phyloP scores from a whole-genome alignment of 352 stramenopile genomes.

The Aphanomyces cochlioides region DNA sequence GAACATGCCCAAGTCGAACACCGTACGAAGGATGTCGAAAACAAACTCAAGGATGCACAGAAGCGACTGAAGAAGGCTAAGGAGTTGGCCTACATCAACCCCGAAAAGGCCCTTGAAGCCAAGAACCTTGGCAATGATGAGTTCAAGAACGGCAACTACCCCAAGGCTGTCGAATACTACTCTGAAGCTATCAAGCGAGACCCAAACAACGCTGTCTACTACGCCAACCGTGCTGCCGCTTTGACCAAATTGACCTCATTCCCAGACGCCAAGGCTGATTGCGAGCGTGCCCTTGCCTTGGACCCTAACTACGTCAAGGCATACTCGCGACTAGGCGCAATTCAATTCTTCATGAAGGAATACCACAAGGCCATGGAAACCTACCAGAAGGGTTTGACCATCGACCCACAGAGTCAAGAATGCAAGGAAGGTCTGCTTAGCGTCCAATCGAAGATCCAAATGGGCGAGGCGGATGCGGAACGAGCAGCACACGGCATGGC shows the following conservation, averaged over 20 bases:
- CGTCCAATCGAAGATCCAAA: constrained; percentile 92
- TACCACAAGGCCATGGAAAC: constrained; percentile 98
- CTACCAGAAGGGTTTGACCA: constrained; percentile 93
- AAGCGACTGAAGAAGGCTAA: constrained; percentile 94
- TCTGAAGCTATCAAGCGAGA: constrained; percentile 99
- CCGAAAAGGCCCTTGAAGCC: constrained; percentile 94
- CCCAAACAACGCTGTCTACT: constrained; percentile 96
- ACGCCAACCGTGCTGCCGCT: constrained; percentile 97
- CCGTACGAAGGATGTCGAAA: constrained; percentile 90
- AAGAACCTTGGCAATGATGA: constrained; percentile 98
- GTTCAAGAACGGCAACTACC: constrained; percentile 96
- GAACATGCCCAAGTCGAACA: constrained; percentile 85
- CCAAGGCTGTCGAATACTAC: constrained; percentile 91
- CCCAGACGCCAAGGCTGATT: constrained; percentile 87
- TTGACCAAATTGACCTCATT: constrained; percentile 98
- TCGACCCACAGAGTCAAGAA: constrained; percentile 94
- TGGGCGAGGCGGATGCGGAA: constrained; percentile 94
- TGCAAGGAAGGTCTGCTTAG: constrained; percentile 96
- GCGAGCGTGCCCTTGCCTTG: constrained; percentile 97
- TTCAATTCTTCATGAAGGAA: constrained; percentile 99
- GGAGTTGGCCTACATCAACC: constrained; percentile 94
- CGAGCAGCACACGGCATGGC: constrained; percentile 96
- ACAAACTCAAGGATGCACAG: constrained; percentile 93
- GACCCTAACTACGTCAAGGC: constrained; percentile 99
- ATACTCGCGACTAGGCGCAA: constrained; percentile 97